These are phyloP conservation scores for Mimosa bimucronata DNA, from an alignment of 306 rosid species.

Conservation along the genomic window DNA sequence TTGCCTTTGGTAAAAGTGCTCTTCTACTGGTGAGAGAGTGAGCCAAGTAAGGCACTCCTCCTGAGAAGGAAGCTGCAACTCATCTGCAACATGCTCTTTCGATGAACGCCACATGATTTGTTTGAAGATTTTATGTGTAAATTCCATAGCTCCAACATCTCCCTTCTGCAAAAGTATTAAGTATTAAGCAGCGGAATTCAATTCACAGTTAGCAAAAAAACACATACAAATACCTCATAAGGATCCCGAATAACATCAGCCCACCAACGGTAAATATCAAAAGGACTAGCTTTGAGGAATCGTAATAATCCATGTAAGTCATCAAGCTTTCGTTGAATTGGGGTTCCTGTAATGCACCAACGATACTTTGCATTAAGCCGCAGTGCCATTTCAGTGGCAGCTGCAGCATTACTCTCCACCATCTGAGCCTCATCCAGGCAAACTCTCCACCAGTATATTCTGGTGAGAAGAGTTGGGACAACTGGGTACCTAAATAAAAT, in stretches of 20 bases:
- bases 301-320: constrained; percentile 85
- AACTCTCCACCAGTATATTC: constrained; percentile 97
- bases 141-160: constrained; percentile 79
- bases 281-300: constrained; percentile 83
- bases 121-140: constrained; percentile 74
- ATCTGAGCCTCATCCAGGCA: constrained; percentile 99
- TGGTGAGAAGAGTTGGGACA: constrained; percentile 86
- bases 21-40: constrained; percentile 85
- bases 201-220: constrained; percentile 26
- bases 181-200: constrained; percentile 31
- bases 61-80: constrained; percentile 92
- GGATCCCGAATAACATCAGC: constrained; percentile 89
- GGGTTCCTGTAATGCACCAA: constrained; percentile 98
- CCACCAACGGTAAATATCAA: constrained; percentile 87
- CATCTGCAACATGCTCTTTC: constrained; percentile 80
- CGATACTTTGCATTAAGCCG: constrained; percentile 78
- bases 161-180: constrained; percentile 66
- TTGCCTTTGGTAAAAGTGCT: constrained; percentile 96
- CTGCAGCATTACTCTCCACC: constrained; percentile 88
- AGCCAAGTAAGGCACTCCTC: constrained; percentile 92
- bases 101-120: constrained; percentile 97
- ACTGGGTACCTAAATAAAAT: constrained; percentile 77
- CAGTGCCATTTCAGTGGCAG: constrained; percentile 92
- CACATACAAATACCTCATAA: constrained; percentile 67
- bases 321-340: constrained; percentile 91